Conservation (phyloP, 306 rosid genomes). For the Fagus sylvatica region DNA sequence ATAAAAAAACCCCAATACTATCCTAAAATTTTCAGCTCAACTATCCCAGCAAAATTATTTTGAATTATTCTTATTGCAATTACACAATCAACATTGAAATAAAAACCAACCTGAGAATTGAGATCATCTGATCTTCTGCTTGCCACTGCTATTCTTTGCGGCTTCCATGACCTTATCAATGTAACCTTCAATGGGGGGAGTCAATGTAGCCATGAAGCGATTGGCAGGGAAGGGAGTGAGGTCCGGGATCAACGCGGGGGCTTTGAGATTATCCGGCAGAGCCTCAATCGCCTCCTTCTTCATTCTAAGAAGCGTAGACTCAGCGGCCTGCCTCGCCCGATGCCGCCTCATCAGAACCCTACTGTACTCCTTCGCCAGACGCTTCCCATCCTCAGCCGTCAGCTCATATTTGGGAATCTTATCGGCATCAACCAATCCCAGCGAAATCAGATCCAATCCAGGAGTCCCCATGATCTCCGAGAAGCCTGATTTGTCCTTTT, state of each 20-base stretch:
- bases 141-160: conserved; percentile 63
- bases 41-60: too few relatives aligned
- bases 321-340: conserved; percentile 82
- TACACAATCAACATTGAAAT: too few relatives aligned
- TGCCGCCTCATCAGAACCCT: conserved; percentile 78
- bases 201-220: conserved; percentile 80
- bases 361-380: conserved; percentile 90
- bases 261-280: conserved; percentile 64
- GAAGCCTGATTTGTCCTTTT: background rate
- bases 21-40: too few relatives aligned
- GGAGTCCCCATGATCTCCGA: conserved; percentile 5
- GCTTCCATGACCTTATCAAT: conserved; percentile 81
- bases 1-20: too few relatives aligned
- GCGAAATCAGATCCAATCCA: conserved; percentile 4
- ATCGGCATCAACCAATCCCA: background rate
- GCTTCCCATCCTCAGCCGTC: conserved; percentile 68
- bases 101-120: conserved; percentile 18
- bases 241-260: conserved; percentile 85
- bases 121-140: conserved; percentile 69
- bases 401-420: background rate
- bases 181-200: conserved; percentile 79
- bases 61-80: too few relatives aligned
- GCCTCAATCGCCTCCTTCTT: conserved; percentile 82
- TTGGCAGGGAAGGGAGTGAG: conserved; percentile 62
- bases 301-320: conserved; percentile 54